Percentiles rank a stretch among this genome's conserved stretches.
phyloP scores from a whole-genome alignment of 2,329 filamentous ascomycete species.

The Cercospora beticola region DNA sequence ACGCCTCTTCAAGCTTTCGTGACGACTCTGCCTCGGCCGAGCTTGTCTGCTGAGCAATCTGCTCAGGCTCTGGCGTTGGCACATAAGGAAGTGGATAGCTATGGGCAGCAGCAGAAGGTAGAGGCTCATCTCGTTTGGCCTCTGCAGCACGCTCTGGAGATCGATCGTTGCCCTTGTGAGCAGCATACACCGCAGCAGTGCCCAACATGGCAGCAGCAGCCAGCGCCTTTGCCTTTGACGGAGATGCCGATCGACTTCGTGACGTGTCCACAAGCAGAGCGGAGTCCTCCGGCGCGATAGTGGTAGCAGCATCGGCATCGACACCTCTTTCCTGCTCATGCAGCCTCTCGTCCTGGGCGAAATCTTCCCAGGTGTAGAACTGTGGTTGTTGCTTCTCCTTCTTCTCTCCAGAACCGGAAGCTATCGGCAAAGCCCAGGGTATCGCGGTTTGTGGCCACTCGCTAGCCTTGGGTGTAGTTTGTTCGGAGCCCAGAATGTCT shows the following conservation, averaged over 20 bases:
- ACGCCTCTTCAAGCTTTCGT: neutral
- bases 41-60: neutral
- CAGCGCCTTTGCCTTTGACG: slow-evolving; percentile 20
- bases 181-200: slow-evolving; percentile 31
- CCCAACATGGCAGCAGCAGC: slow-evolving; percentile 34
- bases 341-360: slow-evolving; percentile 36
- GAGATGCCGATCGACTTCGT: slow-evolving; percentile 19
- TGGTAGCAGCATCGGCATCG: neutral
- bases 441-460: slow-evolving; percentile 38
- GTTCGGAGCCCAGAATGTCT: slow-evolving; percentile 60
- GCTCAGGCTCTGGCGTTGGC: neutral
- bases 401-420: slow-evolving; percentile 18
- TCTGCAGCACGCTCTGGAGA: slow-evolving; percentile 17
- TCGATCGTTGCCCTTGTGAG: slow-evolving; percentile 17
- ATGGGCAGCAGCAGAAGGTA: slow-evolving; percentile 7
- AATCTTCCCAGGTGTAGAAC: slow-evolving; percentile 42
- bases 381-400: slow-evolving; percentile 35
- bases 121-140: neutral
- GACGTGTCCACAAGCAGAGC: neutral
- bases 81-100: slow-evolving; percentile 19
- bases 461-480: slow-evolving; percentile 67
- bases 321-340: slow-evolving; percentile 20
- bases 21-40: neutral
- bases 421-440: slow-evolving; percentile 4
- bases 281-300: neutral